Evolutionary conservation across 345 rosid genomes (phyloP), one percentile per base, ranked within the genome.

Genomic region (Acer yangbiense): DNA sequence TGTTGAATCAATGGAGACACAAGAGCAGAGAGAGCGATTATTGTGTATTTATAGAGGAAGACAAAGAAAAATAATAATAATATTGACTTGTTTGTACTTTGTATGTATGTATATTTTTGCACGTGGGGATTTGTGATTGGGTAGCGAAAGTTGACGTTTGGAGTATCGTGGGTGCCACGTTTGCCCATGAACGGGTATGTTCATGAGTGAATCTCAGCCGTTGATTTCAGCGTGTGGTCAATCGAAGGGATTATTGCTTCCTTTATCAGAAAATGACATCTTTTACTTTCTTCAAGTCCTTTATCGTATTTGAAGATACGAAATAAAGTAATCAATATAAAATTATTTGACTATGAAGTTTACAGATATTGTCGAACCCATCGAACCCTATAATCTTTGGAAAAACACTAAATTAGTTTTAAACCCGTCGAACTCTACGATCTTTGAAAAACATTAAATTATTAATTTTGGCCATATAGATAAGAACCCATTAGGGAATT

Each of bases 61-160:
- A 27, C n/a, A 58, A 58, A 58, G n/a, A 17, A 58, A 14, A 2
- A 35, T 35, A 35, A 13, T 10, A 50, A 13, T 13, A 50, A 0
- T 50, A 50, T 50, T 50, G 18, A 50, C 55, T 13, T 50, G 16
- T 50, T 13, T 50, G 4, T 4, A 0, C n/a, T n/a, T n/a, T 35
- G 39, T 35, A 23, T n/a, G n/a, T n/a, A 35, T 35, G 39, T 4
- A 35, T 35, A 35, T 35, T 35, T 35, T 35, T 0, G 0, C 54
- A 80, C 78, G 72, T 70, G 85, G 82, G 11, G 3, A n/a, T 17
- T 43, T 16, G 54, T 68, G 73, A 65, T 60, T 50, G 61, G 55
- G 7, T 0, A 1, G 3, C 10, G 27, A 61, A 77, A 67, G 85
- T 84, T 76, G 79, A 79, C 85, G 16, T 48, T 20, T 17, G 8